Evolutionary conservation across 2,329 filamentous ascomycete genomes (phyloP), one percentile per base, ranked within the genome.

Genomic region (Phoma sp.): DNA sequence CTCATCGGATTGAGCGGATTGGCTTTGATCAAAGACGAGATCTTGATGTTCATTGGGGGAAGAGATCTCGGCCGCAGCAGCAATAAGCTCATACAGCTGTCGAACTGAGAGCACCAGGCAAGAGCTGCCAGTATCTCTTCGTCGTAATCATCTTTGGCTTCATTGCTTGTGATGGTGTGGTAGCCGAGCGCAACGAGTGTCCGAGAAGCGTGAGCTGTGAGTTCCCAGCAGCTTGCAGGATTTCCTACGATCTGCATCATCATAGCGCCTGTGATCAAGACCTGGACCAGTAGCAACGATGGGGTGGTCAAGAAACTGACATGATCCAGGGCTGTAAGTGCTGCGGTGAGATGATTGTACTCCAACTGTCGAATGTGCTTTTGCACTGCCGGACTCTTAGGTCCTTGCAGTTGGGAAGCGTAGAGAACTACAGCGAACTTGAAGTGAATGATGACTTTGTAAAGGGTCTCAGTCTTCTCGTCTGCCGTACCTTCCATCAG

Each of bases 201-300:
- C 17, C 66, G 68, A 17, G 67, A 72, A n/a, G 70, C 71, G 36
- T 68, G 59, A 6, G 70, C 60, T 12, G 62, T 69, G 5, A 74
- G 61, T 15, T 62, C 62, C 70, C 69, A 74, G 34, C 69, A 72
- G 18, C 60, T 66, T 12, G 59, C 59, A 2, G 70, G 65, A n/a
- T 74, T 72, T 2, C 71, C 71, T 7, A 72, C 61, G 11, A 72
- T 67, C 38, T 73, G 68, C 64, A 72, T 67, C 40, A 72, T 60
- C 33, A 69, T 61, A 28, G 66, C 65, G 64, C 69, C 71, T 7
- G 68, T 67, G 10, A 74, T 58, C 25, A 74, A 52, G 1, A 59
- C 70, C 33, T 73, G 71, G 10, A 68, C 62, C 4, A 74, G 34
- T 10, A 70, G 49, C 9, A 74, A 47, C 1, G 65, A 71, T 1